Percentiles rank a stretch among this genome's conserved stretches.
These are phyloP conservation scores for Pseudogymnoascus sp. DNA, from an alignment of 2,329 filamentous ascomycete species.

Conservation along the genomic window DNA sequence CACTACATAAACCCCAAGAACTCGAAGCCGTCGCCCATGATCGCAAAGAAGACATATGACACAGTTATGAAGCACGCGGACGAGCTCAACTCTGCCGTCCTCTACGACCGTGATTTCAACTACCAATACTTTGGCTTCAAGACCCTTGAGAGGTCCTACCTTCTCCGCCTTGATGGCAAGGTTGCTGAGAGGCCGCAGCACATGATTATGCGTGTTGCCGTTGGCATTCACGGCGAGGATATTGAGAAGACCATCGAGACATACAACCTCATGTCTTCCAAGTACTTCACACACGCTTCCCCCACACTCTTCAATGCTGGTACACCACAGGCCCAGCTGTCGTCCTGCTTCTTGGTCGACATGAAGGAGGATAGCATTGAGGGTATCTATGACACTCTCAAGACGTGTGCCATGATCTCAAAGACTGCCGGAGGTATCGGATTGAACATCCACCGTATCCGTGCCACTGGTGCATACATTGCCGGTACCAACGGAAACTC, in stretches of 20 bases:
- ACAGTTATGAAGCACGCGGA: conserved; percentile 93
- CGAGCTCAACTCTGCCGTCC: conserved; percentile 96
- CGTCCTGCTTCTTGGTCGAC: conserved; percentile 97
- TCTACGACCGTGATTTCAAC: conserved; percentile 99
- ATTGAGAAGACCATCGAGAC: conserved; percentile 94
- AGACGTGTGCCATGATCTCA: conserved; percentile 99
- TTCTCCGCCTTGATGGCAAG: conserved; percentile 90
- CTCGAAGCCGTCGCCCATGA: conserved; percentile 78
- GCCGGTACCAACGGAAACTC: conserved; percentile 96
- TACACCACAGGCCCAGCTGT: conserved; percentile 87
- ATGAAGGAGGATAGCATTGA: conserved; percentile 99
- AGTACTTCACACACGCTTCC: conserved; percentile 97
- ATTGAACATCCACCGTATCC: conserved; percentile 91
- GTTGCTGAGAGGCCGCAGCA: conserved; percentile 96
- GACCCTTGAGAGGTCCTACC: conserved; percentile 94
- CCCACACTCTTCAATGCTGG: conserved; percentile 97
- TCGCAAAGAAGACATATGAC: conserved; percentile 82
- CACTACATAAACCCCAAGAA: conserved; percentile 97
- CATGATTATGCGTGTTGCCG: conserved; percentile 99
- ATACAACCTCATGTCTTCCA: conserved; percentile 98
- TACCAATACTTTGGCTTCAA: conserved; percentile 99
- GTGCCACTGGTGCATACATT: conserved; percentile 96
- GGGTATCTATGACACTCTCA: conserved; percentile 97
- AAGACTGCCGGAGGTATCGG: conserved; percentile 99
- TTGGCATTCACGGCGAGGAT: conserved; percentile 92